Conservation (phyloP, 768 basidiomycete species). For the Amanita inopinata region DNA sequence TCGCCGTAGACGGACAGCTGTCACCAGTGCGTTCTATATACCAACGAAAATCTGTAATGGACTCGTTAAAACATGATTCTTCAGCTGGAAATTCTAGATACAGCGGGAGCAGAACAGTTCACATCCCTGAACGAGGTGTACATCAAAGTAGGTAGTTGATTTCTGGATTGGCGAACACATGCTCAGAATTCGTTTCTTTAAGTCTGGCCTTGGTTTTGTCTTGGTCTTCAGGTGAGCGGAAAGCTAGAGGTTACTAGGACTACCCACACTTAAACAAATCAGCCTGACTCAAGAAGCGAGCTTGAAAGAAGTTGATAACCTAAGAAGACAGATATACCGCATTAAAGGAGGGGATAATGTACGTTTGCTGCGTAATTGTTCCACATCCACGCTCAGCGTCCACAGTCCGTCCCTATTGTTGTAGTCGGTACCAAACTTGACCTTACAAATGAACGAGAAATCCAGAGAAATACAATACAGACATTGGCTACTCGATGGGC, state of each 20-base stretch:
- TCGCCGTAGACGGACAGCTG: slow-evolving; percentile 57
- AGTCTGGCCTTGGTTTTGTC: slow-evolving; percentile 73
- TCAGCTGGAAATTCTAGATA: slow-evolving; percentile 75
- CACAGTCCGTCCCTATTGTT: slow-evolving; percentile 64
- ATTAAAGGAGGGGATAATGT: slow-evolving; percentile 67
- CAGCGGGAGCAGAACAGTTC: slow-evolving; percentile 83
- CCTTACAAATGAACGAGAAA: slow-evolving; percentile 72
- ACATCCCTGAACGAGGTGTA: slow-evolving; percentile 72
- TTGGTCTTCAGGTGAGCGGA: slow-evolving; percentile 61
- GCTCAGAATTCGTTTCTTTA: background rate
- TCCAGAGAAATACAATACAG: slow-evolving; percentile 54
- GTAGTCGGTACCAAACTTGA: slow-evolving; percentile 84
- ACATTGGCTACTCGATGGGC: slow-evolving; percentile 56
- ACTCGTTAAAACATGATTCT: slow-evolving; percentile 9
- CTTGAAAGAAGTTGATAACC: slow-evolving; percentile 67
- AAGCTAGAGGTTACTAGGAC: slow-evolving; percentile 4
- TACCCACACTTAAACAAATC: slow-evolving; percentile 8
- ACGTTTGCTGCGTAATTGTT: slow-evolving; percentile 14
- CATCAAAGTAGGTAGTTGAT: slow-evolving; percentile 46
- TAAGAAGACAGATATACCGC: slow-evolving; percentile 74
- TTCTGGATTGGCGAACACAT: background rate
- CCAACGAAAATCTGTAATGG: background rate
- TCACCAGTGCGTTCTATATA: slow-evolving; percentile 40
- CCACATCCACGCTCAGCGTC: slow-evolving; percentile 6
- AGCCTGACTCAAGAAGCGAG: slow-evolving; percentile 79